phyloP scores from a whole-genome alignment of 2,329 filamentous ascomycete genomes.

The Fusarium sp. region DNA sequence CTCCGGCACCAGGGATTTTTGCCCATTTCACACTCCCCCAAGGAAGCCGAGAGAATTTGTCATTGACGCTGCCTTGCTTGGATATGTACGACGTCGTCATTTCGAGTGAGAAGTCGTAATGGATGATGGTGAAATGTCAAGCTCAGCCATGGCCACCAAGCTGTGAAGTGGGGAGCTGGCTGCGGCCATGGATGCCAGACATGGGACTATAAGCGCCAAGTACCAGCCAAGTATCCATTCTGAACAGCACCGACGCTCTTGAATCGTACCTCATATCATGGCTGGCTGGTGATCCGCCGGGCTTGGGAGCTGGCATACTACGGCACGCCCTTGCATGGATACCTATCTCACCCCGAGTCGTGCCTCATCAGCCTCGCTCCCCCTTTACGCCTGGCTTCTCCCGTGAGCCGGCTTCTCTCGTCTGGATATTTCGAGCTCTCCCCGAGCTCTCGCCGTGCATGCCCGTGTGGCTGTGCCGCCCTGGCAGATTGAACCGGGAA shows the following conservation, averaged over 20 bases:
- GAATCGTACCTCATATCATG: slow-evolving; percentile 29
- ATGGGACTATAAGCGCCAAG: slow-evolving; percentile 29
- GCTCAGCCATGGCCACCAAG: slow-evolving; percentile 23
- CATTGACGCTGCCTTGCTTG: slow-evolving; percentile 1
- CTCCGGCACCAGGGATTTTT: background rate
- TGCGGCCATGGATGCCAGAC: slow-evolving; percentile 22
- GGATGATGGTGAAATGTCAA: slow-evolving; percentile 22
- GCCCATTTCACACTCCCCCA: background rate
- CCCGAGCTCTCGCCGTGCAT: slow-evolving; percentile 18
- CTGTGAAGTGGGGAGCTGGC: slow-evolving; percentile 33
- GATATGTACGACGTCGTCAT: slow-evolving; percentile 32
- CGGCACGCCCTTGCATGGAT: slow-evolving; percentile 10
- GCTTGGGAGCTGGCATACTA: slow-evolving; percentile 8
- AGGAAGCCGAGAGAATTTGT: background rate
- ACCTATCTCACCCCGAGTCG: slow-evolving; percentile 2
- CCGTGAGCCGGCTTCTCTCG: background rate
- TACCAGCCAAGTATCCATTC: slow-evolving; percentile 27
- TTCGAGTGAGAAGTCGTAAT: slow-evolving; percentile 29
- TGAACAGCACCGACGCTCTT: slow-evolving; percentile 8
- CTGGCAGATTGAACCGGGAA: slow-evolving; percentile 5
- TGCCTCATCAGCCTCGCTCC: background rate
- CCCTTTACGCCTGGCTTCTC: background rate
- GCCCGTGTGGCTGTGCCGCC: slow-evolving; percentile 18
- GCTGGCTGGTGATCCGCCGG: slow-evolving; percentile 12
- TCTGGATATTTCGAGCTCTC: slow-evolving; percentile 1